These are phyloP conservation scores for Xylaria sp. DNA, from an alignment of 2,329 filamentous ascomycete species.

Conservation along the genomic window DNA sequence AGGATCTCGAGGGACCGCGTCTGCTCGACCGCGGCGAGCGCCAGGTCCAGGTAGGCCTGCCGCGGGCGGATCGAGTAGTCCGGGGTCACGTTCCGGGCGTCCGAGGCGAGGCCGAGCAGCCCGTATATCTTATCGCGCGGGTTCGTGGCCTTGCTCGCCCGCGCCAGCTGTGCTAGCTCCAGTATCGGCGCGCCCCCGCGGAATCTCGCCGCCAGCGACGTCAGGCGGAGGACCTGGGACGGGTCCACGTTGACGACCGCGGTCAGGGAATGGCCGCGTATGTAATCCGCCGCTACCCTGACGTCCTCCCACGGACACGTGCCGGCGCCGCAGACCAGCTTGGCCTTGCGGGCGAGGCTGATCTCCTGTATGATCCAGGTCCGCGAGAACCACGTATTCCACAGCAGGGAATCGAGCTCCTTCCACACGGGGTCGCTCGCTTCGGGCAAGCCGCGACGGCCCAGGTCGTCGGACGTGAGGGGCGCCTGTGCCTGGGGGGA, in stretches of 20 bases:
- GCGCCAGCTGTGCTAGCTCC: not conserved
- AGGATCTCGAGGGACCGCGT: not conserved
- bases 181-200: not conserved
- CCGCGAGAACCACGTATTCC: not conserved
- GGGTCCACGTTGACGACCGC: not conserved
- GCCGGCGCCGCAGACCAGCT: not conserved
- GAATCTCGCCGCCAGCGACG: not conserved
- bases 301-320: not conserved
- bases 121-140: not conserved
- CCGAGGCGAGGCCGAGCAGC: not conserved
- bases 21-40: not conserved
- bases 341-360: not conserved
- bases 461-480: not conserved
- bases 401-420: not conserved
- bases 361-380: not conserved
- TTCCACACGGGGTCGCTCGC: not conserved
- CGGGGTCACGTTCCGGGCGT: not conserved
- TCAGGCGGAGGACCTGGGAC: not conserved
- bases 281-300: not conserved
- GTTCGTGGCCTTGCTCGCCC: not conserved
- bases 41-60: not conserved
- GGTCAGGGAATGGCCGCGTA: not conserved
- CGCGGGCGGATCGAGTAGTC: not conserved
- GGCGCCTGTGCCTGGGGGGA: not conserved
- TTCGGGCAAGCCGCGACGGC: not conserved